Percentiles rank a stretch among this genome's conserved stretches.
These are phyloP conservation scores for Ceratocystis destructans DNA, from an alignment of 2,329 filamentous ascomycete genomes.

Conservation along the genomic window DNA sequence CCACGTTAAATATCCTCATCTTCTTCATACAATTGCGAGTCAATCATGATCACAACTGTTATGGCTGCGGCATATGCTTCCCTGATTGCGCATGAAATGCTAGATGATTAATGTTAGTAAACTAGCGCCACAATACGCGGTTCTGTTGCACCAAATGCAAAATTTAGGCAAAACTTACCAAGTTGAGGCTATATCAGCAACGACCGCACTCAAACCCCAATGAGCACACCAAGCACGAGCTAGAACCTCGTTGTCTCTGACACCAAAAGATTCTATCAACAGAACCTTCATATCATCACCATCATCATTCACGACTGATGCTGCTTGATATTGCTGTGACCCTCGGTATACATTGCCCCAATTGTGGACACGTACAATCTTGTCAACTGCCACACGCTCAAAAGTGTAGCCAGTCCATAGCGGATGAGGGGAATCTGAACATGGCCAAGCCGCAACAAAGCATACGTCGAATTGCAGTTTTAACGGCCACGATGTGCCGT, in stretches of 20 bases:
- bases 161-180: slow-evolving; percentile 38
- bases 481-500: slow-evolving; percentile 49
- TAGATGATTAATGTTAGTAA: slow-evolving; percentile 24
- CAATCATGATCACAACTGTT: slow-evolving; percentile 56
- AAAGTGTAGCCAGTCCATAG: slow-evolving; percentile 60
- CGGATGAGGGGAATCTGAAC: slow-evolving; percentile 49
- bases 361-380: slow-evolving; percentile 50
- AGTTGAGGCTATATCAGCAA: slow-evolving; percentile 54
- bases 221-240: slow-evolving; percentile 65
- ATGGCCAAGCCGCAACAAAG: slow-evolving; percentile 54
- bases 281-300: slow-evolving; percentile 38
- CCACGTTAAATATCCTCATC: slow-evolving; percentile 11
- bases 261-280: slow-evolving; percentile 59
- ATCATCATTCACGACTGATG: slow-evolving; percentile 20
- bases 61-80: slow-evolving; percentile 63
- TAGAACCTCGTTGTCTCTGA: slow-evolving; percentile 61
- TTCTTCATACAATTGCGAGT: slow-evolving; percentile 29
- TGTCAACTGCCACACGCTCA: slow-evolving; percentile 45
- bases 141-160: background rate
- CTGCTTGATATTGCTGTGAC: slow-evolving; percentile 17
- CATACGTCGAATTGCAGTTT: slow-evolving; percentile 49
- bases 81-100: slow-evolving; percentile 59
- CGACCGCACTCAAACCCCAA: slow-evolving; percentile 57
- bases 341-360: slow-evolving; percentile 42
- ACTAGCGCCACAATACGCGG: background rate